These are phyloP conservation scores for Xerocomellus dryophilus DNA, from an alignment of 768 basidiomycete genomes.

Conservation along the genomic window DNA sequence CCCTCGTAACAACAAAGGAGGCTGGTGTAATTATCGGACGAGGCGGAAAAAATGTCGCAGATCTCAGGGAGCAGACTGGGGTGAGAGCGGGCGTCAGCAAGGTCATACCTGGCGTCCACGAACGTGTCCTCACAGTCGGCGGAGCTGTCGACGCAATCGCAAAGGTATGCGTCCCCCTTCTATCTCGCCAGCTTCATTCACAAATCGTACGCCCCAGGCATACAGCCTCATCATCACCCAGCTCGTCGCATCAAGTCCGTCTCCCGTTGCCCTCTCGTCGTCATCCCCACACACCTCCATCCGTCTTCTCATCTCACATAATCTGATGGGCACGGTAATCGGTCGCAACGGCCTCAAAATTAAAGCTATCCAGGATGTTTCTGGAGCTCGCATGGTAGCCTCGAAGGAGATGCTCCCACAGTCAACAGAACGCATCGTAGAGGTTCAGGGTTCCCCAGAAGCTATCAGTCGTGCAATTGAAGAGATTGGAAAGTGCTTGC, in stretches of 20 bases:
- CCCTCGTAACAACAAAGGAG: constrained; percentile 95
- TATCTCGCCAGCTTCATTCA: background rate
- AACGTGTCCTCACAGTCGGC: constrained; percentile 92
- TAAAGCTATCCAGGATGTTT: constrained; percentile 95
- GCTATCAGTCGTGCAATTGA: constrained; percentile 90
- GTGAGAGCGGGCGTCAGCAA: constrained; percentile 99
- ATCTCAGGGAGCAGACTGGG: constrained; percentile 90
- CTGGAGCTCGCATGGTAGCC: constrained; percentile 97
- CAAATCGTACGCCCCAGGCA: constrained; percentile 51
- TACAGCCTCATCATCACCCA: constrained; percentile 93
- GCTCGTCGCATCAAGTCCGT: constrained; percentile 78
- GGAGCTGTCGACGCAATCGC: constrained; percentile 92
- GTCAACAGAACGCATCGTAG: constrained; percentile 98
- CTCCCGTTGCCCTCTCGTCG: constrained; percentile 68
- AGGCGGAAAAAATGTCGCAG: constrained; percentile 95
- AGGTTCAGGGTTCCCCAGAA: constrained; percentile 92
- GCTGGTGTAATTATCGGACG: constrained; percentile 97
- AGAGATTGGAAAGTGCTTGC: constrained; percentile 92
- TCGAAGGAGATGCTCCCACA: constrained; percentile 99
- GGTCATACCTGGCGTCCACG: constrained; percentile 96
- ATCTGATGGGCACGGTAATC: constrained; percentile 98
- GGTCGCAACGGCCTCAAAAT: constrained; percentile 96
- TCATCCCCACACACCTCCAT: constrained; percentile 75
- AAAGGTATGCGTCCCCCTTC: constrained; percentile 51
- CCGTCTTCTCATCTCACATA: constrained; percentile 97